Percentiles rank a stretch among this genome's conserved stretches.
Evolutionary conservation across 768 basidiomycete species (phyloP).

Genomic region (Termitomyces sp.): DNA sequence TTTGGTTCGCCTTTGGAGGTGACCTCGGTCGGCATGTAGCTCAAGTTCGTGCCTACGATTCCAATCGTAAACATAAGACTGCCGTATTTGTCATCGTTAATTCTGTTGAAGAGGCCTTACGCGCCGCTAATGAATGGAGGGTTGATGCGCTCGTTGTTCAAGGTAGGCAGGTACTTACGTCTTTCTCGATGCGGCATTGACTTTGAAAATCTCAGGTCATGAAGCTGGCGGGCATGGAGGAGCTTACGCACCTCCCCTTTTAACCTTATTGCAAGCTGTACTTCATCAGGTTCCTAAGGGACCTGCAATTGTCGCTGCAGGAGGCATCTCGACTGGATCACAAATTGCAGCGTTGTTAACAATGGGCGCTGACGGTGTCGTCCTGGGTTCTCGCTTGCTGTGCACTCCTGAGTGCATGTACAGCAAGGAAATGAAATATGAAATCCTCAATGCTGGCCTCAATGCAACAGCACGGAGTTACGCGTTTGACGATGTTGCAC

Average conservation of each 20-base stretch:
- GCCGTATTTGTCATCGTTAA: slow-evolving; percentile 50
- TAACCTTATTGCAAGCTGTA: slow-evolving; percentile 43
- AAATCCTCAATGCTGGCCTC: no score
- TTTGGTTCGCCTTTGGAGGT: no score
- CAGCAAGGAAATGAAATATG: slow-evolving; percentile 16
- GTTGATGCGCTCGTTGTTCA: no score
- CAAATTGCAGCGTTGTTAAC: slow-evolving; percentile 49
- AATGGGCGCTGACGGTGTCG: slow-evolving; percentile 51
- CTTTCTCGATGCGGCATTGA: no score
- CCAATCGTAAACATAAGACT: slow-evolving; percentile 38
- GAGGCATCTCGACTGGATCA: slow-evolving; percentile 49
- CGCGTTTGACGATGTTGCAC: slow-evolving; percentile 40
- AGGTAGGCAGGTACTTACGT: no score
- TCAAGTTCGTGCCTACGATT: slow-evolving; percentile 38
- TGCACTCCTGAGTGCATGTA: slow-evolving; percentile 44
- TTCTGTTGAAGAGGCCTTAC: slow-evolving; percentile 45
- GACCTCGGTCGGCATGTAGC: slow-evolving; percentile 46
- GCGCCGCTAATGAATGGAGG: no score
- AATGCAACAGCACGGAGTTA: no score
- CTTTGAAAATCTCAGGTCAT: no score
- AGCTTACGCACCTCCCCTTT: slow-evolving; percentile 39
- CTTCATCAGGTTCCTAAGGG: slow-evolving; percentile 31
- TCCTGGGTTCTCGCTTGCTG: slow-evolving; percentile 57
- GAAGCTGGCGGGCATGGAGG: no score
- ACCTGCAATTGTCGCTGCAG: slow-evolving; percentile 53